Evolutionary conservation across 192 early-diverging fungal species (phyloP), one percentile per base, ranked within the genome.

Genomic region (Chytriomyces confervae): DNA sequence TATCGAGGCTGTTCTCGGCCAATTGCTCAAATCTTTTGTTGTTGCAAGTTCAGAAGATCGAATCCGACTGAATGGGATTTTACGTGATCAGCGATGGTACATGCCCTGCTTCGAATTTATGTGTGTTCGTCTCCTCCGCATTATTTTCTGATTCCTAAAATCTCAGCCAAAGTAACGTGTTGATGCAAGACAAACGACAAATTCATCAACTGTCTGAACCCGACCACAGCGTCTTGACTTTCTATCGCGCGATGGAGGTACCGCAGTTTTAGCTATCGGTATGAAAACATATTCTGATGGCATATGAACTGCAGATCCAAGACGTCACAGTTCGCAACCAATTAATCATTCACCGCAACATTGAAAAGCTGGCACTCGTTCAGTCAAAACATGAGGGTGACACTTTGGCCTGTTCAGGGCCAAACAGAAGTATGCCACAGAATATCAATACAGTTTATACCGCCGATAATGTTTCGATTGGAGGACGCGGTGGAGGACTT

Each of bases 351-450:
- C 69, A 83, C 63, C 44, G 66, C n/a, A 46, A 74, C 11, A 83
- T 85, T 66, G 87, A 88, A 68, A 62, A 77, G 23, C 50, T 53
- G 5, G 84, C 84, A 7, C 76, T 88, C 60, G 87, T 86, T 7
- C 49, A 69, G 6, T 80, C 66, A 24, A 71, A 78, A 5, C 53
- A 61, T n/a, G 81, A 83, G 49, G 87, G 85, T 23, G 75, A 86
- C 50, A 47, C 29, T n/a, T n/a, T 88, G 9, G 77, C 76, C 20
- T 51, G 66, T 29, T 27, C 23, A 6, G 76, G 76, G 16, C 16
- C 13, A n/a, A 45, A 45, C n/a, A 16, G 75, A 11, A 47, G 79
- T 4, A 80, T 72, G 47, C 86, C 86, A 10, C 57, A 20, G 20
- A 86, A 87, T 50, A 69, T 83, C 1, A 10, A 7, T n/a, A 74